Evolutionary conservation across 768 basidiomycete species (phyloP).

Genomic region (Suillus subaureus): DNA sequence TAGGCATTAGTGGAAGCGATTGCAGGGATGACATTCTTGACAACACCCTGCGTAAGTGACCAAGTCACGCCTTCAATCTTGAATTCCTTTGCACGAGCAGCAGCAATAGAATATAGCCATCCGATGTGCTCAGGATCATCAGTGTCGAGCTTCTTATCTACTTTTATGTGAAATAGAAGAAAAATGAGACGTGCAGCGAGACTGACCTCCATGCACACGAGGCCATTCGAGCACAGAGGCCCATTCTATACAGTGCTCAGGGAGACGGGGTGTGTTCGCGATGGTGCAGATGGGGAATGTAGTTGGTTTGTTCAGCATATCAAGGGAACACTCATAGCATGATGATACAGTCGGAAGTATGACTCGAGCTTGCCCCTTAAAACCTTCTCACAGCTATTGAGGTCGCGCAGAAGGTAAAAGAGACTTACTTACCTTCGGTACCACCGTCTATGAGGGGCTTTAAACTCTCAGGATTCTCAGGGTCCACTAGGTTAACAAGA

Average conservation of each 20-base stretch:
- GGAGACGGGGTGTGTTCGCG: constrained; percentile 96
- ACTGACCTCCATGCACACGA: constrained; percentile 80
- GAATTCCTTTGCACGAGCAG: constrained; percentile 86
- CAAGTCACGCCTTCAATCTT: constrained; percentile 99
- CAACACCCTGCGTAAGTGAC: constrained; percentile 96
- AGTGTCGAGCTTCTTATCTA: constrained; percentile 95
- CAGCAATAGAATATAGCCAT: constrained; percentile 86
- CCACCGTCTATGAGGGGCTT: constrained; percentile 99
- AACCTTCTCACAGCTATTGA: constrained; percentile 54
- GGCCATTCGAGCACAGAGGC: constrained; percentile 99
- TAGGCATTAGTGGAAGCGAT: constrained; percentile 98
- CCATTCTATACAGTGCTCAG: constrained; percentile 99
- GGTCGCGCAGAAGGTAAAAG: constrained; percentile 6
- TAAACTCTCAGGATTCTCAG: constrained; percentile 88
- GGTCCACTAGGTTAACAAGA: constrained; percentile 90
- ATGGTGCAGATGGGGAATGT: constrained; percentile 99
- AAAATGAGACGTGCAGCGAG: constrained; percentile 2
- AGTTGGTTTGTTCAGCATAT: constrained; percentile 97
- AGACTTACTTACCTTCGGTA: constrained; percentile 75
- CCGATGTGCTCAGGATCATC: constrained; percentile 96
- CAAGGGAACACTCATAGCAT: constrained; percentile 97
- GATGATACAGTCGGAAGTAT: constrained; percentile 94
- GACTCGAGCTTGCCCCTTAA: constrained; percentile 97
- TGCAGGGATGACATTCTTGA: constrained; percentile 99
- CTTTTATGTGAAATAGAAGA: constrained; percentile 9